Conservation (phyloP, 2,329 filamentous ascomycete genomes). For the Colletotrichum theobromicola region DNA sequence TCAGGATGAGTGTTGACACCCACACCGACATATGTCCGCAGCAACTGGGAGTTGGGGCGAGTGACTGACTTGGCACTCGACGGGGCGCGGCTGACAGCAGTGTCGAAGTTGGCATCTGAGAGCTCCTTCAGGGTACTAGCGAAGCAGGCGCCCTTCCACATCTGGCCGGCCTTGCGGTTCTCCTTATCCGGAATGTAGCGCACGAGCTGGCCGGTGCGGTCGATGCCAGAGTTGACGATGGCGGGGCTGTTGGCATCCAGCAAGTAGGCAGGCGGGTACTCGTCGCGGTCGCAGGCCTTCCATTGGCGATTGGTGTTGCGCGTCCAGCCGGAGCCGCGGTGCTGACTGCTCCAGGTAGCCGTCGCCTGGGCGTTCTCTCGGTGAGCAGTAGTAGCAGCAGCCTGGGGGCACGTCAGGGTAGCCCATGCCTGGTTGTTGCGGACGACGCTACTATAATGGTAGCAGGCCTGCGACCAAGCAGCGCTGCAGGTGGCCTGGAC, state of each 20-base stretch:
- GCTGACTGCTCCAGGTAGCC: neutral
- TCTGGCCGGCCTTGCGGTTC: neutral
- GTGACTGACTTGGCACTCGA: neutral
- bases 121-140: neutral
- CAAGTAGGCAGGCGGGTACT: constrained; percentile 13
- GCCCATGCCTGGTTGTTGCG: constrained; percentile 10
- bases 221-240: neutral
- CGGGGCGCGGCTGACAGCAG: neutral
- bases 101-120: neutral
- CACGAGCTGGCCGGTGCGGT: constrained; percentile 11
- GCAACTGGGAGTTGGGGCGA: neutral
- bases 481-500: constrained; percentile 11
- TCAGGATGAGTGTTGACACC: neutral
- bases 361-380: neutral
- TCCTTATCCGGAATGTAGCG: constrained; percentile 9
- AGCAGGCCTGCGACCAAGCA: constrained; percentile 25
- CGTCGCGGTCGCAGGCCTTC: constrained; percentile 13
- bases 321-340: neutral
- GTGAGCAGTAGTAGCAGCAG: neutral
- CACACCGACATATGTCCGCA: neutral
- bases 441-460: constrained; percentile 27
- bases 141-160: constrained; percentile 29
- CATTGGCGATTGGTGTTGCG: neutral
- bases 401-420: constrained; percentile 9
- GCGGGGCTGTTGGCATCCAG: constrained; percentile 30